These are phyloP conservation scores for Helicostylum pulchrum DNA, from an alignment of 192 early-diverging fungal species.

Conservation along the genomic window DNA sequence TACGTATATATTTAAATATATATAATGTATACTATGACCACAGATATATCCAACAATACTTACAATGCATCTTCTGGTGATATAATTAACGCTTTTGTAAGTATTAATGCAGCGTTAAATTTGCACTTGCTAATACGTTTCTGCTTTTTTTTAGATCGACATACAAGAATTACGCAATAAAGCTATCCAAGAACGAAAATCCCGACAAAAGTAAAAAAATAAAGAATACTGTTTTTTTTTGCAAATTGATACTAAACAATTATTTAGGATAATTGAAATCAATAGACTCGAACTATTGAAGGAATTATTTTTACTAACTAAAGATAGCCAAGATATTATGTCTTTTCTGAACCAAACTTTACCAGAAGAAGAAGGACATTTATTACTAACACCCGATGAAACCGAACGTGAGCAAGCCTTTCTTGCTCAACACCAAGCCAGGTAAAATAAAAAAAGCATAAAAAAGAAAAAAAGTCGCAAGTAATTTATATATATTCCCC, in stretches of 20 bases:
- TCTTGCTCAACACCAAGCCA: constrained; percentile 19
- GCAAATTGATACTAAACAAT: background rate
- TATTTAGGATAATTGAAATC: constrained; percentile 17
- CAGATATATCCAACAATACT: constrained; percentile 6
- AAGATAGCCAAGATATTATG: constrained; percentile 11
- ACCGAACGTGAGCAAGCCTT: constrained; percentile 8
- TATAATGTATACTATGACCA: constrained; percentile 9
- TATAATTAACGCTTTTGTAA: background rate
- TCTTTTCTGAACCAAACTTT: constrained; percentile 18
- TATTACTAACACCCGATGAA: constrained; percentile 13
- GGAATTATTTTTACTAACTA: constrained; percentile 18
- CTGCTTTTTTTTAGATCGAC: background rate
- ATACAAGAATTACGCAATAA: constrained; percentile 15
- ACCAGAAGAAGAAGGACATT: constrained; percentile 2
- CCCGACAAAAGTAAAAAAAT: constrained; percentile 3
- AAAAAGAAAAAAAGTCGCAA: too few species aligned
- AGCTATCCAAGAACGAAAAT: constrained; percentile 16
- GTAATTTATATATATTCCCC: too few species aligned
- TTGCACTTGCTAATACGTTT: too few species aligned
- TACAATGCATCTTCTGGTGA: constrained; percentile 7
- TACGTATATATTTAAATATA: background rate
- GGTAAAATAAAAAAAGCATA: background rate
- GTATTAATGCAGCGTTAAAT: background rate
- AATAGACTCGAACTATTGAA: constrained; percentile 14
- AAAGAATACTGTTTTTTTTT: background rate